Conservation (phyloP, 345 rosid genomes). For the Bruguiera parviflora region DNA sequence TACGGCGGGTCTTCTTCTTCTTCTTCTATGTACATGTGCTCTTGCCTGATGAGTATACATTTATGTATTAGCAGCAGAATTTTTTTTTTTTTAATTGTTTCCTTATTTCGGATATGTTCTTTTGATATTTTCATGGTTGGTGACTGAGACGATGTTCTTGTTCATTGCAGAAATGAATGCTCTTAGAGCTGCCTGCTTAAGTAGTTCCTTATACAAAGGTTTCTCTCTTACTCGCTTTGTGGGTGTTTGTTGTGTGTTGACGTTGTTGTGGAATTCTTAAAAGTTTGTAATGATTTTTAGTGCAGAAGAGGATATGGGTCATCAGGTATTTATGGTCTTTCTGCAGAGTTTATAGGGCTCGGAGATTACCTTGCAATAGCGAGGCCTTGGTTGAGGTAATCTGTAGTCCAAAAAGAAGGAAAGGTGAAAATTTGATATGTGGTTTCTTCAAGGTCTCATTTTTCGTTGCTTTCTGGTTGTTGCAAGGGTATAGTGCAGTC, state of each 20-base stretch:
- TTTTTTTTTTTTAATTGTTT: neutral
- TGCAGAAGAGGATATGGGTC: slow-evolving; percentile 37
- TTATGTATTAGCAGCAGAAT: too few species aligned
- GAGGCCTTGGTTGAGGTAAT: slow-evolving; percentile 39
- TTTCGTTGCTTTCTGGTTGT: slow-evolving; percentile 2
- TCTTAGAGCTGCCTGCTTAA: slow-evolving; percentile 10
- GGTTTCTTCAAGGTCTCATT: slow-evolving; percentile 15
- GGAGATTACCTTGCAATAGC: slow-evolving; percentile 18
- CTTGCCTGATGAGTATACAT: too few species aligned
- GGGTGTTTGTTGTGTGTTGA: slow-evolving; percentile 6
- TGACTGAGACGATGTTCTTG: slow-evolving; percentile 1
- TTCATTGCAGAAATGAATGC: slow-evolving; percentile 30
- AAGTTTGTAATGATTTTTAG: slow-evolving; percentile 21
- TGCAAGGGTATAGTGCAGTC: slow-evolving; percentile 14
- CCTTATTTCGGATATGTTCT: neutral
- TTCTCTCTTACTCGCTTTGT: neutral
- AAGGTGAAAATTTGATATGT: slow-evolving; percentile 18
- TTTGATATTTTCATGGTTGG: neutral
- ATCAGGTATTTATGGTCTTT: slow-evolving; percentile 5
- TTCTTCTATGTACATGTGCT: neutral
- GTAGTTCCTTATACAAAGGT: slow-evolving; percentile 16
- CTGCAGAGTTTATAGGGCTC: slow-evolving; percentile 12
- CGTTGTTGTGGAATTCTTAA: slow-evolving; percentile 12
- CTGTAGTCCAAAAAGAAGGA: slow-evolving; percentile 7
- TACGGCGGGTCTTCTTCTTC: slow-evolving; percentile 14